A percentile compares a stretch with the other conserved stretches of the same genome.
Conservation (phyloP, 257 asterid genomes). For the Ligustrum vulgare region DNA sequence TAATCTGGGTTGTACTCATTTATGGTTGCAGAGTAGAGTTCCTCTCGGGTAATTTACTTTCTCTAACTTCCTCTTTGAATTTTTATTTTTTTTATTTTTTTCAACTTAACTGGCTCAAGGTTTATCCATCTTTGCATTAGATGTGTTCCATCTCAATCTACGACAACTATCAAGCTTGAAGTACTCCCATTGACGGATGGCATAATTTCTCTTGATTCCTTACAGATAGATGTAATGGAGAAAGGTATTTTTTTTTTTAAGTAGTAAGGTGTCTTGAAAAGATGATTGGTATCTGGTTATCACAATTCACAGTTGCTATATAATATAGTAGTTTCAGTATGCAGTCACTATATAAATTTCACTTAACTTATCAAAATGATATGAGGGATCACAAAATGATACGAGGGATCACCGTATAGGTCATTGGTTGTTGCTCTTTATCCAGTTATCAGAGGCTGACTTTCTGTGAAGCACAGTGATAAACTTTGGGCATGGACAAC, state of each 20-base stretch:
- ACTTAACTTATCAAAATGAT: background rate
- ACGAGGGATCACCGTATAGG: background rate
- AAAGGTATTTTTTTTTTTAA: slow-evolving; percentile 51
- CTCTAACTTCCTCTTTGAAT: background rate
- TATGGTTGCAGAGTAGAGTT: slow-evolving; percentile 98
- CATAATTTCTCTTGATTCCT: slow-evolving; percentile 92
- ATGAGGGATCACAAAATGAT: background rate
- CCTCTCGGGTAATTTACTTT: slow-evolving; percentile 77
- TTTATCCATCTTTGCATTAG: slow-evolving; percentile 32
- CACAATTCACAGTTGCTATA: background rate
- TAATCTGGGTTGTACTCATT: slow-evolving; percentile 88
- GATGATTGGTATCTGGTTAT: background rate
- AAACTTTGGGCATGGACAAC: background rate
- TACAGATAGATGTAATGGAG: slow-evolving; percentile 77
- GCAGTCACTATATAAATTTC: background rate
- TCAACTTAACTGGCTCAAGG: slow-evolving; percentile 12
- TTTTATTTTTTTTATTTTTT: background rate
- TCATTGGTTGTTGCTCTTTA: background rate
- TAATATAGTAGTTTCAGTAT: background rate
- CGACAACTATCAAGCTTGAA: slow-evolving; percentile 93
- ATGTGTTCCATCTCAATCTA: slow-evolving; percentile 86
- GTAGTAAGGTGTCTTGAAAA: background rate
- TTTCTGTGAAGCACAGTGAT: background rate
- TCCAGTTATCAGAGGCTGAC: background rate
- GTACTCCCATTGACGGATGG: slow-evolving; percentile 97